Conservation (phyloP, 2,329 filamentous ascomycete species). For the Fusarium coffeatum region DNA sequence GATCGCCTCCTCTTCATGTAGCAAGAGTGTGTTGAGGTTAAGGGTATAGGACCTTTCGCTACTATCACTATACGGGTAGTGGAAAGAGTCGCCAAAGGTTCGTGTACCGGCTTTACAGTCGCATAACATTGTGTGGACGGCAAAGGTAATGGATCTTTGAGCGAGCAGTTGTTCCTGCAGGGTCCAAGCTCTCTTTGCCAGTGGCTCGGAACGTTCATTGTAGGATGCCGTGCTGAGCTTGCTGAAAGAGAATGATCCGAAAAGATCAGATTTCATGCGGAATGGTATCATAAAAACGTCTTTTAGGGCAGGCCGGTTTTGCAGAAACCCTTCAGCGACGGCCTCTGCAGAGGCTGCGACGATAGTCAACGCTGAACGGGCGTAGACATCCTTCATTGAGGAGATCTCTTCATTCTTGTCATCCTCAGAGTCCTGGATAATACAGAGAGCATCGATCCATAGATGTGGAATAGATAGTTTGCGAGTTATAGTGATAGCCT, state of each 20-base stretch:
- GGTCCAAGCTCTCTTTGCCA: neutral
- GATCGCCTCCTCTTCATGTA: neutral
- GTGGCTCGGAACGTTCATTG: neutral
- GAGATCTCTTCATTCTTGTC: neutral
- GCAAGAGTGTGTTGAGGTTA: neutral
- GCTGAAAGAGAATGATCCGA: neutral
- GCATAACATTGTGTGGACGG: neutral
- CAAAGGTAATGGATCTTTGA: neutral
- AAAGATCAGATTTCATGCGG: neutral
- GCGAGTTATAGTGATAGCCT: neutral
- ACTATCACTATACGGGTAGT: neutral
- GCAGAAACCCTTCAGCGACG: neutral
- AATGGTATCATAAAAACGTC: neutral
- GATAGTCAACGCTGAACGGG: neutral
- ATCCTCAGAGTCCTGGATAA: neutral
- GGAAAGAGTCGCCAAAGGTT: neutral
- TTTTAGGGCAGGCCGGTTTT: accelerated
- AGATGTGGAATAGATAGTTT: neutral
- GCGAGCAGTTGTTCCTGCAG: neutral
- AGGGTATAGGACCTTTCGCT: neutral
- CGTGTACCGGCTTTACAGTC: neutral
- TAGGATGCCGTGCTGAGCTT: neutral
- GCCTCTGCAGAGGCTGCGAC: neutral
- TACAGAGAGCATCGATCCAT: neutral
- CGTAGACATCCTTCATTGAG: neutral